Conservation (phyloP, 2,329 filamentous ascomycete species). For the Paradendryphiella salina region DNA sequence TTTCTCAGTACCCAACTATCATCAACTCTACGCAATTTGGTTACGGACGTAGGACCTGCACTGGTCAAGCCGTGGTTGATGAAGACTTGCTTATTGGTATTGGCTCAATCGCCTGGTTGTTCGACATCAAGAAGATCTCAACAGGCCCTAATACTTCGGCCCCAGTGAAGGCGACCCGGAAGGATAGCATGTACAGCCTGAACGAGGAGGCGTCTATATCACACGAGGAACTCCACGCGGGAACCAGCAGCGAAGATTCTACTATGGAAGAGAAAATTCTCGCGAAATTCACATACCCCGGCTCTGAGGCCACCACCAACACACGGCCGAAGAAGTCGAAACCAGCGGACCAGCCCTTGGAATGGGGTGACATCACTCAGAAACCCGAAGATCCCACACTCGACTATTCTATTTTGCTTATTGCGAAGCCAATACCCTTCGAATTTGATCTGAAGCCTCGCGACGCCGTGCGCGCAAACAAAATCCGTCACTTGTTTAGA, state of each 20-base stretch:
- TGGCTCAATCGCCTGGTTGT: constrained; percentile 53
- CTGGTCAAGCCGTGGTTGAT: constrained; percentile 50
- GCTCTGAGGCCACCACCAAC: constrained; percentile 17
- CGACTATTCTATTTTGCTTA: constrained; percentile 51
- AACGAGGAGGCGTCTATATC: constrained; percentile 45
- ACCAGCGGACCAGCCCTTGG: constrained; percentile 26
- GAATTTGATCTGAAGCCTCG: constrained; percentile 48
- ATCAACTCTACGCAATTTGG: constrained; percentile 60
- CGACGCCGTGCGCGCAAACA: constrained; percentile 34
- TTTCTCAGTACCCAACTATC: constrained; percentile 57
- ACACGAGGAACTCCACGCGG: constrained; percentile 44
- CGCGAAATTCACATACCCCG: constrained; percentile 35
- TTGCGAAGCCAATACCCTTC: constrained; percentile 53
- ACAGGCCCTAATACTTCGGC: constrained; percentile 15
- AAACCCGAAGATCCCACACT: constrained; percentile 49
- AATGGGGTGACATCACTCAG: constrained; percentile 29
- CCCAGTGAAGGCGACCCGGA: constrained; percentile 17
- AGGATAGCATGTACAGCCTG: constrained; percentile 23
- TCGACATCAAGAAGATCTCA: constrained; percentile 43
- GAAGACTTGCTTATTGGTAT: constrained; percentile 50
- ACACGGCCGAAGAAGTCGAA: constrained; percentile 8
- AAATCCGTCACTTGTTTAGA: constrained; percentile 42
- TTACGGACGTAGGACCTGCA: constrained; percentile 56
- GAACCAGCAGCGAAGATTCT: constrained; percentile 19
- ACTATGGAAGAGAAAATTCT: constrained; percentile 33